These are phyloP conservation scores for Globisporangium ultimum DNA, from an alignment of 352 stramenopile species.

Conservation along the genomic window DNA sequence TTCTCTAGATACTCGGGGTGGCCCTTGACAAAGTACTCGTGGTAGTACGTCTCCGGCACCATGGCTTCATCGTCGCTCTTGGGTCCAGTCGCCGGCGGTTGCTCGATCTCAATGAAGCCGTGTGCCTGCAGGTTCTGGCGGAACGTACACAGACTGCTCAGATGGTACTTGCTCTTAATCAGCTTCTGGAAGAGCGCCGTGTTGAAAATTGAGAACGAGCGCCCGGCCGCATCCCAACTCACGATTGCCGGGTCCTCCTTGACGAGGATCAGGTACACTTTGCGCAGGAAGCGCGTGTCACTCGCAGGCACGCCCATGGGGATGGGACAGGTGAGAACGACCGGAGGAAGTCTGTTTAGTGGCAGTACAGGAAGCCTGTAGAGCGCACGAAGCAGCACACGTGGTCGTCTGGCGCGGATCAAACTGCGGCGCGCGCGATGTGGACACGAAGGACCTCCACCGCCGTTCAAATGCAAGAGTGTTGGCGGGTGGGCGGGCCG, in stretches of 20 bases:
- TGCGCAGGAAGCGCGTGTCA: conserved; percentile 12
- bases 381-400: no score
- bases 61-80: background rate
- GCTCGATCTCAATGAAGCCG: conserved; percentile 4
- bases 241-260: conserved; percentile 7
- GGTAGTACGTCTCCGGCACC: conserved; percentile 2
- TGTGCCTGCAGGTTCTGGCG: conserved; percentile 9
- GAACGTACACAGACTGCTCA: conserved; percentile 9
- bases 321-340: background rate
- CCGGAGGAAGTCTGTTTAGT: no score
- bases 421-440: no score
- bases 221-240: conserved; percentile 6
- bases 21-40: background rate
- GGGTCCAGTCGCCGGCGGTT: background rate
- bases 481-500: no score
- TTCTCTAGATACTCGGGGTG: background rate
- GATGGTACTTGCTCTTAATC: conserved; percentile 11
- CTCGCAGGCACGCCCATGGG: conserved; percentile 4
- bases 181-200: conserved; percentile 7
- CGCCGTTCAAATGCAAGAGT: no score
- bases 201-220: conserved; percentile 8
- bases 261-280: conserved; percentile 7
- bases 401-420: no score
- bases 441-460: no score
- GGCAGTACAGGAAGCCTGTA: no score